phyloP scores from a whole-genome alignment of 768 basidiomycete genomes.

The Polyporus arcularius region DNA sequence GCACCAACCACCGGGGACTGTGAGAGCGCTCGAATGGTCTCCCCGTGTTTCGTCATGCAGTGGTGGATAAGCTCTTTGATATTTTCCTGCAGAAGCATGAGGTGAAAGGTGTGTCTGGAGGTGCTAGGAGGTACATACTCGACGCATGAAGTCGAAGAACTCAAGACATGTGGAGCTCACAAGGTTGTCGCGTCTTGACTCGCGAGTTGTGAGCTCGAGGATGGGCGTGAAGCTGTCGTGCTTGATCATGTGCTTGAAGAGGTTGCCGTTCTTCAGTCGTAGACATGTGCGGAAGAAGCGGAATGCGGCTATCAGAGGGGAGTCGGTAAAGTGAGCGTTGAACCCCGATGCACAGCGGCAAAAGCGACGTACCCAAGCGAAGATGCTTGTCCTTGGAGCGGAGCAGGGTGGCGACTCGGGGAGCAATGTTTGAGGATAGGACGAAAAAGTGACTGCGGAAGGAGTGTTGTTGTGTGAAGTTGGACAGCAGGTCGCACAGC shows the following conservation, averaged over 20 bases:
- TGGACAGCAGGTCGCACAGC: constrained; percentile 88
- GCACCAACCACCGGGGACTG: constrained; percentile 60
- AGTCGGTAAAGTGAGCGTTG: neutral
- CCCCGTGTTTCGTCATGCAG: constrained; percentile 78
- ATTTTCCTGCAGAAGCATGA: constrained; percentile 62
- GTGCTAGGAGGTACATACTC: constrained; percentile 43
- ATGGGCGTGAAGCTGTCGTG: constrained; percentile 83
- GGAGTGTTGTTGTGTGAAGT: constrained; percentile 84
- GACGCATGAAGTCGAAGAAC: constrained; percentile 88
- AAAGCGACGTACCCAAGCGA: constrained; percentile 71
- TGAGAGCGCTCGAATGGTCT: constrained; percentile 63
- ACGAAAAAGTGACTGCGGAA: constrained; percentile 92
- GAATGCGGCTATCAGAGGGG: constrained; percentile 67
- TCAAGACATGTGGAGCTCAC: constrained; percentile 95
- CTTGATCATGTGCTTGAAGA: constrained; percentile 76
- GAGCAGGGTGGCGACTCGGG: constrained; percentile 75
- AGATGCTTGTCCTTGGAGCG: constrained; percentile 89
- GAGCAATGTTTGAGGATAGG: constrained; percentile 75
- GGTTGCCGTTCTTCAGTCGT: constrained; percentile 77
- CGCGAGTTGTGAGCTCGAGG: constrained; percentile 78
- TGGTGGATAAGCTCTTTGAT: constrained; percentile 81
- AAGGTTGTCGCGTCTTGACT: constrained; percentile 87
- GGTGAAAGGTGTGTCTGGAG: neutral
- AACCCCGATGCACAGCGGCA: neutral
- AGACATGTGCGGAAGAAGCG: constrained; percentile 89